Evolutionary conservation across 306 rosid species (phyloP).

Genomic region (Ormosia semicastrata): DNA sequence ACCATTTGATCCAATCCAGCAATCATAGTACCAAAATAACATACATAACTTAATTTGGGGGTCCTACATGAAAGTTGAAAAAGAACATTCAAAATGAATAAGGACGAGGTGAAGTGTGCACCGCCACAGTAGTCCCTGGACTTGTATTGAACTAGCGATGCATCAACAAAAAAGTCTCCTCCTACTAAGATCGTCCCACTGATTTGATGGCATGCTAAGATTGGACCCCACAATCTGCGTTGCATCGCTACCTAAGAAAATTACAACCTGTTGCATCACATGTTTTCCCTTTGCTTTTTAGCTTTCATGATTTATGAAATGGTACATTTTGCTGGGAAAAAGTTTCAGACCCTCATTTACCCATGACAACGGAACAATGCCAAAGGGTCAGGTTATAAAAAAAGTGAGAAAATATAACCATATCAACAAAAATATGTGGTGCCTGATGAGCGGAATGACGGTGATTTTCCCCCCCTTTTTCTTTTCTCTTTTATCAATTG

Average conservation of each 20-base stretch:
- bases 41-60: background rate
- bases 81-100: background rate
- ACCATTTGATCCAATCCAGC: conserved; percentile 15
- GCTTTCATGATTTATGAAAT: conserved; percentile 29
- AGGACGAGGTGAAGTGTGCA: background rate
- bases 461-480: background rate
- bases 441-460: background rate
- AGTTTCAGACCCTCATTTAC: background rate
- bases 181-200: background rate
- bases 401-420: background rate
- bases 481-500: background rate
- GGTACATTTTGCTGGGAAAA: conserved; percentile 1
- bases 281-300: conserved; percentile 19
- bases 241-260: conserved; percentile 5
- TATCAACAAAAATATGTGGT: background rate
- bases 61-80: conserved; percentile 27
- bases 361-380: conserved; percentile 1
- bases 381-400: background rate
- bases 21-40: conserved; percentile 16
- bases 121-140: background rate
- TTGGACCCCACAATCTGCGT: conserved; percentile 8
- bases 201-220: conserved; percentile 15
- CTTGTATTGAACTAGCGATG: background rate
- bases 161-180: conserved; percentile 8
- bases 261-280: conserved; percentile 25